Conservation (phyloP, 2,329 filamentous ascomycete genomes). For the Hypoxylon sp. region DNA sequence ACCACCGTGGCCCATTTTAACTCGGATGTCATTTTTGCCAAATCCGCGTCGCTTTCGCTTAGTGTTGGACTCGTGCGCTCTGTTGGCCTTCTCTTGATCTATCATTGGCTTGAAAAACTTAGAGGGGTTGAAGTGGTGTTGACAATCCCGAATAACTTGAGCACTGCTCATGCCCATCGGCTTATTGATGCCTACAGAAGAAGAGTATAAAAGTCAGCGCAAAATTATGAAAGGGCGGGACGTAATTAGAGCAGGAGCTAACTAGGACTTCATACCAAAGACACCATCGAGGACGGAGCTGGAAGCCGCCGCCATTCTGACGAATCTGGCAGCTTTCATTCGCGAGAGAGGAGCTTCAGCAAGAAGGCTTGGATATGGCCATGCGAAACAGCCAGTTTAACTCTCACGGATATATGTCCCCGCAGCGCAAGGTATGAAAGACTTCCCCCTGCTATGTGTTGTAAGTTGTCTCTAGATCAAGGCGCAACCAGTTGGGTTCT, state of each 20-base stretch:
- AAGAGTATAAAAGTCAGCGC: slow-evolving; percentile 23
- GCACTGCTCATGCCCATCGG: slow-evolving; percentile 89
- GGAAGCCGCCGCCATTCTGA: slow-evolving; percentile 69
- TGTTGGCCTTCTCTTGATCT: slow-evolving; percentile 70
- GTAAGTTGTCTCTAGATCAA: slow-evolving; percentile 5
- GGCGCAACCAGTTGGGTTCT: slow-evolving; percentile 19
- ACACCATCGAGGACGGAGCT: slow-evolving; percentile 68
- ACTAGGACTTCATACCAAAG: slow-evolving; percentile 63
- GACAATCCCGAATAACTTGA: slow-evolving; percentile 89
- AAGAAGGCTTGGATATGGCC: slow-evolving; percentile 12
- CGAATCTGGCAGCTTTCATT: slow-evolving; percentile 54
- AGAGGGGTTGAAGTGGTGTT: slow-evolving; percentile 87
- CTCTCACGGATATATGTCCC: background rate
- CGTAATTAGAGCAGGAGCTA: slow-evolving; percentile 9
- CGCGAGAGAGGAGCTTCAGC: slow-evolving; percentile 32
- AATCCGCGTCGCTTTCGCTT: slow-evolving; percentile 72
- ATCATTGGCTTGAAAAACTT: slow-evolving; percentile 84
- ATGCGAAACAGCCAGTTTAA: slow-evolving; percentile 23
- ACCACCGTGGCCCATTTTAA: slow-evolving; percentile 97
- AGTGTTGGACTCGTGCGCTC: slow-evolving; percentile 69
- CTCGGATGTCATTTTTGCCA: slow-evolving; percentile 73
- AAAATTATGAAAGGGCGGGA: slow-evolving; percentile 1
- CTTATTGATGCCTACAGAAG: slow-evolving; percentile 85
- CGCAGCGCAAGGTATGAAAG: background rate
- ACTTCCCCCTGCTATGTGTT: slow-evolving; percentile 1